A percentile compares a stretch with the other conserved stretches of the same genome.
phyloP scores from a whole-genome alignment of 2,329 filamentous ascomycete genomes.

The Capronia epimyces region DNA sequence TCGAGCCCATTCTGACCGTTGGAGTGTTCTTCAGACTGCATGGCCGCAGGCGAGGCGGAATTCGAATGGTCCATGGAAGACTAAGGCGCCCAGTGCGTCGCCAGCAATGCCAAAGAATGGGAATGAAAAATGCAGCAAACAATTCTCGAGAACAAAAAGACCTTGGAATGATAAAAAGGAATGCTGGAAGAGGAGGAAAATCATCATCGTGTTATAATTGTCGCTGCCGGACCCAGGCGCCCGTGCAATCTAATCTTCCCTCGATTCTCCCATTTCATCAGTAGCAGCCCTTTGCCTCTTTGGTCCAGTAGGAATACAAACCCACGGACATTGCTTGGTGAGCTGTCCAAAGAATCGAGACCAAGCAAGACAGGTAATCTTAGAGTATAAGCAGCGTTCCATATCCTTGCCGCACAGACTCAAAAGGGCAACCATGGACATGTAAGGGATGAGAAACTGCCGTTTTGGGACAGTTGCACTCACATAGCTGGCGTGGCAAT shows the following conservation, averaged over 20 bases:
- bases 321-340: slow-evolving; percentile 14
- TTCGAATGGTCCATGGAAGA: slow-evolving; percentile 15
- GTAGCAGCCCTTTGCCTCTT: slow-evolving; percentile 10
- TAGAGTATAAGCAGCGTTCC: slow-evolving; percentile 6
- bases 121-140: slow-evolving; percentile 12
- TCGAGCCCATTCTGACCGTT: background rate
- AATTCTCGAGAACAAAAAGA: slow-evolving; percentile 16
- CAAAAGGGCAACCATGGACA: slow-evolving; percentile 6
- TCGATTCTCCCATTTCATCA: slow-evolving; percentile 6
- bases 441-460: slow-evolving; percentile 18
- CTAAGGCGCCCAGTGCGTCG: slow-evolving; percentile 16
- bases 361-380: slow-evolving; percentile 26
- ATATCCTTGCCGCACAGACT: slow-evolving; percentile 24
- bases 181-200: slow-evolving; percentile 15
- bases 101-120: slow-evolving; percentile 8
- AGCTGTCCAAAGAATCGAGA: slow-evolving; percentile 17
- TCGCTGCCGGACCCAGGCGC: slow-evolving; percentile 5
- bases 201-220: slow-evolving; percentile 13
- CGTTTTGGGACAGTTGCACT: background rate
- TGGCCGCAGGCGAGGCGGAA: slow-evolving; percentile 10
- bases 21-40: slow-evolving; percentile 3
- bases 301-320: slow-evolving; percentile 8
- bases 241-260: slow-evolving; percentile 17
- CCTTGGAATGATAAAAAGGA: slow-evolving; percentile 20
- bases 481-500: slow-evolving; percentile 1